Base-by-base conservation (phyloP, 306 rosid species). In the Parietaria judaica region DNA sequence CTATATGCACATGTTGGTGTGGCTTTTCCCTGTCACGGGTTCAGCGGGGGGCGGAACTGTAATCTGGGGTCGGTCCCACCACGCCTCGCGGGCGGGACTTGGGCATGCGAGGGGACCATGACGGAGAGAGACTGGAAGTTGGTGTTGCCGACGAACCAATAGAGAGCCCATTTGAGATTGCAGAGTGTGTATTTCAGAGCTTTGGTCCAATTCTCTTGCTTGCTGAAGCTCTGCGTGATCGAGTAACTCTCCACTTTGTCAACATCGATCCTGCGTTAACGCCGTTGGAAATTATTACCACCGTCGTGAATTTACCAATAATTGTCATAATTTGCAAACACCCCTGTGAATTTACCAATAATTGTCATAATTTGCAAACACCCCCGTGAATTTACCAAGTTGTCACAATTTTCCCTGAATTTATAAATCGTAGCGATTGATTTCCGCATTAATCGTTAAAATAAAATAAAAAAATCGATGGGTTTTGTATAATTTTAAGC, bases 91-190 rank as follows among this genome's bases (percentile, higher is more conserved):
- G 78, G 76, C n/a, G 85, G 92, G 53, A 85, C 88, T 68, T 92
- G 82, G 52, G 87, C 72, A 54, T 74, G 92, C 7, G 96, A 76
- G 39, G 96, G 70, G 43, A 76, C 84, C 57, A 67, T 76, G 36
- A 90, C 84, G 49, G 95, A 72, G 64, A 84, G 94, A 67, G 98
- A 88, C 79, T 86, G 96, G 78, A 92, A 88, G 57, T 88, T 82
- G 3, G 98, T 92, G 36, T 88, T 92, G 54, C 95, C 96, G 64
- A 92, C 89, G 78, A 92, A 88, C 99, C 99, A 92, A 73, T 79
- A 92, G 31, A 92, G 99, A 61, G 90, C 94, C 99, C 99, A 92
- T 67, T 92, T 92, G 84, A 92, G 79, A 80, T 92, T 70, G 86
- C 96, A 84, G 31, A 92, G 99, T 7, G 99, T 92, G 74, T 88